Percentiles rank a stretch among this genome's conserved stretches.
These are phyloP conservation scores for Eruca vesicaria DNA, from an alignment of 441 rosid species.

Conservation along the genomic window DNA sequence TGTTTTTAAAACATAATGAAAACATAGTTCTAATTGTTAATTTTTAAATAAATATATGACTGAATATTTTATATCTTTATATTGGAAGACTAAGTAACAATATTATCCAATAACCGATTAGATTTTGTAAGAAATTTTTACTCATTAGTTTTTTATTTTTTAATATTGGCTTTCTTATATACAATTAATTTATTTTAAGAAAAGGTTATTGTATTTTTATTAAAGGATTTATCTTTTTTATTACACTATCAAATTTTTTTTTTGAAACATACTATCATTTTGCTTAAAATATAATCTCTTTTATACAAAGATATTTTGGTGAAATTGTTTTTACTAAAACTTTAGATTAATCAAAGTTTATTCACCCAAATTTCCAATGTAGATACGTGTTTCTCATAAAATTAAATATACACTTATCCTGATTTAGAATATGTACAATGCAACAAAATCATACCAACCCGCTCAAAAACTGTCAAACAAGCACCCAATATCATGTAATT, in stretches of 20 bases:
- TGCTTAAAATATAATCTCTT: too few species aligned
- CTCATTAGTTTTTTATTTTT: too few species aligned
- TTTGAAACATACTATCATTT: too few species aligned
- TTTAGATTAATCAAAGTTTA: not conserved
- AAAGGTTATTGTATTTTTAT: too few species aligned
- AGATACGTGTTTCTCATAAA: too few species aligned
- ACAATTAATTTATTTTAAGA: too few species aligned
- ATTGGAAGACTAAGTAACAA: not conserved
- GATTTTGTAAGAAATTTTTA: not conserved
- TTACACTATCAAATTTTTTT: not conserved
- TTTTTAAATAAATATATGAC: not conserved
- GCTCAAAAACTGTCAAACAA: too few species aligned
- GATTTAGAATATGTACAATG: too few species aligned
- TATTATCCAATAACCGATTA: not conserved
- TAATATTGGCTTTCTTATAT: not conserved
- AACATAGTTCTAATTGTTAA: not conserved
- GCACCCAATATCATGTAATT: not conserved
- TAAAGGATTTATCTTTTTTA: too few species aligned
- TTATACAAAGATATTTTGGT: not conserved
- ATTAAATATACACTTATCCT: too few species aligned
- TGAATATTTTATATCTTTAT: too few species aligned
- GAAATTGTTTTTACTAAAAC: not conserved
- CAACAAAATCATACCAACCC: too few species aligned
- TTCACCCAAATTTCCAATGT: not conserved
- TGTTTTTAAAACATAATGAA: not conserved